A percentile compares a stretch with the other conserved stretches of the same genome.
Conservation (phyloP, 805 yeast genomes). For the Candida pini region DNA sequence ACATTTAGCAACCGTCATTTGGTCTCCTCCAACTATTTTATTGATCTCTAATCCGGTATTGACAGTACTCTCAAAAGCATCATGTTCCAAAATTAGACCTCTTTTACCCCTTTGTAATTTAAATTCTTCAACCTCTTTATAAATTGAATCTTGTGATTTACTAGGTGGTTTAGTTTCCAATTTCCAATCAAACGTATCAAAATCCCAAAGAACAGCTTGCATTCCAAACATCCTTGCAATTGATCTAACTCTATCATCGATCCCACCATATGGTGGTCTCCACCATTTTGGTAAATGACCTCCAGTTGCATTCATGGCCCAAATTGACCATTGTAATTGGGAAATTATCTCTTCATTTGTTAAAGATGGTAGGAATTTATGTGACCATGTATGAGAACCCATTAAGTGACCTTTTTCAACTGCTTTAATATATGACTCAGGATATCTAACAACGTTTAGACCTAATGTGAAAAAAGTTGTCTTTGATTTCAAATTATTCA, state of each 20-base stretch:
- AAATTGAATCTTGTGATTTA: conserved; percentile 48
- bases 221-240: conserved; percentile 81
- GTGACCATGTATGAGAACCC: conserved; percentile 93
- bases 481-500: conserved; percentile 45
- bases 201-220: conserved; percentile 86
- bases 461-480: conserved; percentile 87
- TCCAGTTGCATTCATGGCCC: conserved; percentile 97
- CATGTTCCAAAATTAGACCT: conserved; percentile 87
- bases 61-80: conserved; percentile 62
- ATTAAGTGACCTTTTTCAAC: conserved; percentile 64
- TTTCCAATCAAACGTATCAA: conserved; percentile 90
- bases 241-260: conserved; percentile 78
- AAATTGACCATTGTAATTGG: conserved; percentile 88
- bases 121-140: conserved; percentile 54
- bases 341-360: conserved; percentile 80
- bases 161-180: conserved; percentile 41
- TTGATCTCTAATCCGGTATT: conserved; percentile 57
- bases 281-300: conserved; percentile 86
- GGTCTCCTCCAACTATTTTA: conserved; percentile 51
- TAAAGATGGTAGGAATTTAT: conserved; percentile 72
- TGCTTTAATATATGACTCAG: conserved; percentile 60
- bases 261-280: conserved; percentile 95
- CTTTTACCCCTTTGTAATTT: conserved; percentile 25
- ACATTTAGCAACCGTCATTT: conserved; percentile 75
- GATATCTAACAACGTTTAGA: conserved; percentile 67